Conservation (phyloP, 768 basidiomycete species). For the Calocybe gangraenosa region DNA sequence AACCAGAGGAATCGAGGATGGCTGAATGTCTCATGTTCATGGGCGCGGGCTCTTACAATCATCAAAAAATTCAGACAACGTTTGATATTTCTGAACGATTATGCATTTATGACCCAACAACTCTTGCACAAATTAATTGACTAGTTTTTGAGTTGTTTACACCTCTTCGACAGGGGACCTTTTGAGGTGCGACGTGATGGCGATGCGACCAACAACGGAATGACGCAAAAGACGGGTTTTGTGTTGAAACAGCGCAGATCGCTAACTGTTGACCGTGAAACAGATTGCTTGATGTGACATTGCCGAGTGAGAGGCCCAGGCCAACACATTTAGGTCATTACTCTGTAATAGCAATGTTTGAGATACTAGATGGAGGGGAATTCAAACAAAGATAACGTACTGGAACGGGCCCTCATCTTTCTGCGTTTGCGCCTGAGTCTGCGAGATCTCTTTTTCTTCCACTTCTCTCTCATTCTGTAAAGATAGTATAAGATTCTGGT, state of each 20-base stretch:
- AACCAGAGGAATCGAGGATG: too few relatives aligned
- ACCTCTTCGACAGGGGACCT: slow-evolving; percentile 3
- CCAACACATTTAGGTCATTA: slow-evolving; percentile 28
- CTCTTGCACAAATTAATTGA: slow-evolving; percentile 2
- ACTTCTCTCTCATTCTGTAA: slow-evolving; percentile 88
- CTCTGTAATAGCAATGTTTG: slow-evolving; percentile 23
- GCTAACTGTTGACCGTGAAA: slow-evolving; percentile 5
- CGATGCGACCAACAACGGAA: slow-evolving; percentile 20
- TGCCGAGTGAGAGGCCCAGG: slow-evolving; percentile 19
- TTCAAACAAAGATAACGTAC: slow-evolving; percentile 49
- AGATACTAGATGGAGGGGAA: not conserved
- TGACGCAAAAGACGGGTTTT: slow-evolving; percentile 5
- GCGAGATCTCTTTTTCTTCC: slow-evolving; percentile 94
- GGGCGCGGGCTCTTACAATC: too few relatives aligned
- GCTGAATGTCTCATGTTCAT: too few relatives aligned
- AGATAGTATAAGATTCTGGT: not conserved
- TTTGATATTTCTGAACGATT: not conserved
- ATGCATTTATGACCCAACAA: too few relatives aligned
- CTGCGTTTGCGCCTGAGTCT: slow-evolving; percentile 92
- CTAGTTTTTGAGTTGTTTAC: slow-evolving; percentile 6
- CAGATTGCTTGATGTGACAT: slow-evolving; percentile 13
- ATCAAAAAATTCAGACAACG: not conserved
- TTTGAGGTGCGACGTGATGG: slow-evolving; percentile 13
- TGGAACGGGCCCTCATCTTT: slow-evolving; percentile 96
- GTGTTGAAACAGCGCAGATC: slow-evolving; percentile 1